Evolutionary conservation across 306 rosid species (phyloP).

Genomic region (Mimosa pudica): DNA sequence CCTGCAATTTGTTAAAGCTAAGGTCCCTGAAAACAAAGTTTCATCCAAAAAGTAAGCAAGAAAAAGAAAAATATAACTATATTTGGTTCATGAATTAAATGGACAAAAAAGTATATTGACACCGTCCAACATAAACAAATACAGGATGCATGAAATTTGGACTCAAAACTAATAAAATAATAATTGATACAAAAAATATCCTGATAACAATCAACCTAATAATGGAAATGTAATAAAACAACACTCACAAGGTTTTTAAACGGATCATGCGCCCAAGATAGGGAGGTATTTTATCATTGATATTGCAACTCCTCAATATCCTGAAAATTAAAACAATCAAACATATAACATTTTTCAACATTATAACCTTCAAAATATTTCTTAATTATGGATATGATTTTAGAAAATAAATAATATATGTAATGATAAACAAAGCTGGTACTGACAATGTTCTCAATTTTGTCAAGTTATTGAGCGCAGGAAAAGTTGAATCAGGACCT

Average conservation of each 20-base stretch:
- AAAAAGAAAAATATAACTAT: neutral
- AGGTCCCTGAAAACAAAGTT: constrained; percentile 57
- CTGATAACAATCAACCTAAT: neutral
- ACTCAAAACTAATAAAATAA: neutral
- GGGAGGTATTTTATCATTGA: constrained; percentile 48
- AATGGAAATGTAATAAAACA: neutral
- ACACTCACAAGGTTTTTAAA: constrained; percentile 47
- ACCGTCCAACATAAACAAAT: neutral
- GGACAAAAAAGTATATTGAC: neutral
- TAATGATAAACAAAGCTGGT: neutral
- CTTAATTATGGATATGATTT: neutral
- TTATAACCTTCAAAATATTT: neutral
- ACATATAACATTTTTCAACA: constrained; percentile 9
- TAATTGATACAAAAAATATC: neutral
- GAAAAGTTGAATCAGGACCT: constrained; percentile 53
- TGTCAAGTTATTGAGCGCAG: constrained; percentile 39
- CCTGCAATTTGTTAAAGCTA: constrained; percentile 63
- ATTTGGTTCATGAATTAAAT: neutral
- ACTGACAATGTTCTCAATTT: constrained; percentile 48
- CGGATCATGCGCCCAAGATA: constrained; percentile 7
- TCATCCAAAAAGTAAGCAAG: neutral
- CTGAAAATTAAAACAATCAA: constrained; percentile 42
- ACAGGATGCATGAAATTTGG: neutral
- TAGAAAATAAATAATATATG: neutral
- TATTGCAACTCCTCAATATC: constrained; percentile 67